Base-by-base conservation (phyloP, 2,329 filamentous ascomycete species). In the Dactylellina leptospora region DNA sequence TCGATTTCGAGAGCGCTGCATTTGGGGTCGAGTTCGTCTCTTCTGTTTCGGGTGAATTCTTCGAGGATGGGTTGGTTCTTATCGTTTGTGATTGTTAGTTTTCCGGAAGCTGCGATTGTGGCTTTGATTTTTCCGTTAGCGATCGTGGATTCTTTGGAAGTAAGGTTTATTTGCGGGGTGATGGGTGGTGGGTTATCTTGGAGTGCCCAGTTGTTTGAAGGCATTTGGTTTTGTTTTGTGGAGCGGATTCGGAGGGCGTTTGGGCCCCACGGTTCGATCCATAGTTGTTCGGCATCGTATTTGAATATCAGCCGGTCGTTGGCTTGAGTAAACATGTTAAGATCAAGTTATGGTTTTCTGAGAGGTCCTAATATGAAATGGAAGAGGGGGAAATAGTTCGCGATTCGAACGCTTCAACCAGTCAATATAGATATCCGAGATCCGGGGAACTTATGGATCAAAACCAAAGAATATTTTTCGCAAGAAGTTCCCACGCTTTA, bases 31-130 rank as follows among this genome's bases (percentile, higher is more conserved):
- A 18, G 8, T 22, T 45, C 40, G 20, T 45, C 40, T 23, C 40
- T n/a, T 45, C 40, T n/a, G 22, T 45, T 45, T 23, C 40, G 40
- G 20, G 16, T 45, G 40, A 45, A 45, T 45, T 45, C 40, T 45
- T 45, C 40, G 16, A 45, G 20, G 1, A 45, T 1, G 3, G 22
- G 3, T 22, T 45, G 2, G 11, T 18, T 18, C 40, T 10, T n/a
- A 10, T 45, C n/a, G 40, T 45, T 45, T 23, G 40, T 20, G n/a
- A 45, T 45, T 3, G 20, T 22, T 20, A 45, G 22, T 45, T 45
- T 45, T 9, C 40, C 40, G 2, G 40, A 45, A 20, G 18, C 22
- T 45, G 40, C 18, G 10, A 45, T 45, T 18, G 40, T 45, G 22
- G 9, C 40, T 10, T n/a, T 45, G 40, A 45, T 45, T 8, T 23